Evolutionary conservation across 345 rosid genomes (phyloP).

Genomic region (Mallotus nudiflorus): DNA sequence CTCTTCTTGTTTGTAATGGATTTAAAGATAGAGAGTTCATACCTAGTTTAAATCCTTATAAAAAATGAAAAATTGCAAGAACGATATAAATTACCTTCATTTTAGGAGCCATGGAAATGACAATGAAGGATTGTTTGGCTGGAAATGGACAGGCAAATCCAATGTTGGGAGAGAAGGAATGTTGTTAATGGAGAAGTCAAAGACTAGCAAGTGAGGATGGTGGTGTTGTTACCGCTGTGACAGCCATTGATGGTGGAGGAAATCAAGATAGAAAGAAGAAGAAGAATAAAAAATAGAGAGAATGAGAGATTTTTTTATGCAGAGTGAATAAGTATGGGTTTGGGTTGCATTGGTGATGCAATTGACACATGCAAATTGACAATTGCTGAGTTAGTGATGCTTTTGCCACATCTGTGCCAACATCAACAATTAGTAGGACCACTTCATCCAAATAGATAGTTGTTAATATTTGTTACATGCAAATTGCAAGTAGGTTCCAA

Average conservation of each 20-base stretch:
- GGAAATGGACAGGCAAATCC: slow-evolving; percentile 27
- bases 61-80: background rate
- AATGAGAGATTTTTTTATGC: background rate
- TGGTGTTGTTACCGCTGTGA: slow-evolving; percentile 38
- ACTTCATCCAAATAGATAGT: too few species aligned
- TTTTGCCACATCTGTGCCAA: too few species aligned
- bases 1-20: slow-evolving; percentile 80
- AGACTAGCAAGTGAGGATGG: slow-evolving; percentile 49
- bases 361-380: slow-evolving; percentile 35
- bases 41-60: too few species aligned
- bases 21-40: slow-evolving; percentile 85
- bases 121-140: slow-evolving; percentile 35
- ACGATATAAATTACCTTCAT: slow-evolving; percentile 51
- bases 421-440: too few species aligned
- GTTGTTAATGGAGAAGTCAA: slow-evolving; percentile 23
- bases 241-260: slow-evolving; percentile 50
- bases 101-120: slow-evolving; percentile 81
- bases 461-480: too few species aligned
- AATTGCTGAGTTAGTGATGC: too few species aligned
- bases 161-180: slow-evolving; percentile 35
- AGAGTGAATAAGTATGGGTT: background rate
- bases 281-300: background rate
- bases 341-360: slow-evolving; percentile 7
- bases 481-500: too few species aligned
- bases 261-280: background rate